Evolutionary conservation across 805 yeast species (phyloP).

Genomic region (Metschnikowia shivogae): DNA sequence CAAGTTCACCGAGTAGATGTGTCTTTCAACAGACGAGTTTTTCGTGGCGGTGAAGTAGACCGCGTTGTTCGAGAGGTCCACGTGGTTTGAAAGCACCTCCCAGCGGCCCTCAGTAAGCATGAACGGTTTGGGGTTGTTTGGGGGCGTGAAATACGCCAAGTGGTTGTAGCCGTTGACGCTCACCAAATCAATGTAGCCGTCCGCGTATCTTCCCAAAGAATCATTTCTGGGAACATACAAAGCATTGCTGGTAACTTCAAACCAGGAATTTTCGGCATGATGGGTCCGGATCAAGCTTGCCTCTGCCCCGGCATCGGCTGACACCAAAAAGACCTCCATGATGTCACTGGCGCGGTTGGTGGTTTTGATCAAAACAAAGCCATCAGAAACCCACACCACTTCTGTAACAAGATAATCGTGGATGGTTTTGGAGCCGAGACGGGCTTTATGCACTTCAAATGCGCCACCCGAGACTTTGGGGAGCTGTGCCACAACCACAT

Average conservation of each 20-base stretch:
- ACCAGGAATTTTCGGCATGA: conserved; percentile 55
- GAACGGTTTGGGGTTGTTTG: conserved; percentile 42
- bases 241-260: conserved; percentile 42
- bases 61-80: conserved; percentile 38
- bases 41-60: conserved; percentile 70
- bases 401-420: conserved; percentile 49
- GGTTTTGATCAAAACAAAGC: conserved; percentile 51
- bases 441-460: conserved; percentile 7
- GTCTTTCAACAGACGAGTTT: conserved; percentile 79
- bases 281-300: conserved; percentile 38
- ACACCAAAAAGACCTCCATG: conserved; percentile 47
- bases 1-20: conserved; percentile 66
- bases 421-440: conserved; percentile 9
- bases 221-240: conserved; percentile 35
- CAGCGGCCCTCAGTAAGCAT: conserved; percentile 68
- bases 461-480: conserved; percentile 12
- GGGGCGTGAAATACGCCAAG: conserved; percentile 79
- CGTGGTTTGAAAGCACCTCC: conserved; percentile 61
- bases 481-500: conserved; percentile 15
- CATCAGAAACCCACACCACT: conserved; percentile 52
- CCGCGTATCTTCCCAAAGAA: conserved; percentile 32
- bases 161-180: conserved; percentile 63
- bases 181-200: conserved; percentile 78
- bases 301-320: conserved; percentile 27
- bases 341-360: conserved; percentile 59